Conservation (phyloP, 805 yeast species). For the Candida coquimbonensis region DNA sequence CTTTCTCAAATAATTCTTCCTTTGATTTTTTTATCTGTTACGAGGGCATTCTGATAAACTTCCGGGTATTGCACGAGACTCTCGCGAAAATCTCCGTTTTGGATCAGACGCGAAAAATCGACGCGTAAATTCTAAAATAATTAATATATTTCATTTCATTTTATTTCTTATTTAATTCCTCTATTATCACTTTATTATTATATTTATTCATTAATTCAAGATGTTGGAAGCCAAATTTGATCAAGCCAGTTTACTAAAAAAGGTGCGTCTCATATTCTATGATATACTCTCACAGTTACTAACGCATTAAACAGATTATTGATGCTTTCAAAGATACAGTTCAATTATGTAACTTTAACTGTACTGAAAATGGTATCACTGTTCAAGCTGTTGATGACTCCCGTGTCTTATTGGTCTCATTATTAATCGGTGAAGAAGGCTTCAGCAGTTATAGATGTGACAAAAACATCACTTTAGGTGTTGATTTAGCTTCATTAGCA, state of each 20-base stretch:
- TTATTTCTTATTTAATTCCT: not conserved
- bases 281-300: not conserved
- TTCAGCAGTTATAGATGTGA: conserved; percentile 94
- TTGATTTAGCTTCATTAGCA: conserved; percentile 80
- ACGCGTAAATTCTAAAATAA: too few relatives aligned
- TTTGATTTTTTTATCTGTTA: too few relatives aligned
- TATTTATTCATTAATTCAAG: not conserved
- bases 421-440: conserved; percentile 81
- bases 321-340: conserved; percentile 95
- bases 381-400: conserved; percentile 98
- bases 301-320: conserved; percentile 42
- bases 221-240: conserved; percentile 98
- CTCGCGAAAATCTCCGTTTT: too few relatives aligned
- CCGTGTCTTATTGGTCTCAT: conserved; percentile 84
- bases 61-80: too few relatives aligned
- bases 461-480: conserved; percentile 84
- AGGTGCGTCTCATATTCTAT: conserved; percentile 31
- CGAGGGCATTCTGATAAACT: too few relatives aligned
- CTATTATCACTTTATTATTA: not conserved
- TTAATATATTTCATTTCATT: not conserved
- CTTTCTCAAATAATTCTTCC: not conserved
- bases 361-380: conserved; percentile 90
- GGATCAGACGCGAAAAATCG: too few relatives aligned
- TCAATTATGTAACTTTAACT: conserved; percentile 91
- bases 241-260: conserved; percentile 86